Base-by-base conservation (phyloP, 768 basidiomycete genomes). In the Lenzites betulinus region DNA sequence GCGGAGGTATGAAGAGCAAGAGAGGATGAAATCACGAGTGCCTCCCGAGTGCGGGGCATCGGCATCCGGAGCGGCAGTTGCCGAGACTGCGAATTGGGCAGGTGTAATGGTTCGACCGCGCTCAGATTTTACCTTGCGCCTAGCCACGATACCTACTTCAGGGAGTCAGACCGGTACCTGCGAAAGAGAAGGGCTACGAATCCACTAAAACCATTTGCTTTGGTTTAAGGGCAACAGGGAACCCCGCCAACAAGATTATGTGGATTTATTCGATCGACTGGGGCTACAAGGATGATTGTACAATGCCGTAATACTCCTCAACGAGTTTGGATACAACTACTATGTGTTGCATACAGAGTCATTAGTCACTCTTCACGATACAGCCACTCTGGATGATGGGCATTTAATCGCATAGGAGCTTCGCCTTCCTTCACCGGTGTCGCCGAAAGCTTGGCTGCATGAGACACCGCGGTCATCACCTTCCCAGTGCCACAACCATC, bases 351-450 rank as follows among this genome's bases (percentile, higher is more conserved):
- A 11, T 33, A 11, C 4, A 11, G 30, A 11, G 30, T 33, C 30
- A 33, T 4, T 5, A 11, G 30, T 39, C 53, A 60, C 7, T 50
- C 8, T 12, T 38, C 33, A 23, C 66, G 64, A 1, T 62, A 64
- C 18, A 73, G 48, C 75, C 77, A 79, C 54, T 57, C 63, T 0
- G 78, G 66, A 15, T 30, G 35, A 60, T 76, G 64, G 0, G 66
- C 67, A 58, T 76, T 54, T 25, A 78, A 62, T 1, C 56, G 58
- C 66, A 78, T 69, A 9, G 77, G 77, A 28, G 76, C 74, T 38
- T 71, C 68, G 1, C 71, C 76, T 35, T 80, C 77, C 53, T 60
- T 68, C 4, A 77, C 81, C 7, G 81, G 81, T 5, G 81, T 81
- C 18, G 57, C 63, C 1, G 74, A 73, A 48, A 85, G 65, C 11